phyloP scores from a whole-genome alignment of 176 grass and related monocot species.

The Bromus sterilis region DNA sequence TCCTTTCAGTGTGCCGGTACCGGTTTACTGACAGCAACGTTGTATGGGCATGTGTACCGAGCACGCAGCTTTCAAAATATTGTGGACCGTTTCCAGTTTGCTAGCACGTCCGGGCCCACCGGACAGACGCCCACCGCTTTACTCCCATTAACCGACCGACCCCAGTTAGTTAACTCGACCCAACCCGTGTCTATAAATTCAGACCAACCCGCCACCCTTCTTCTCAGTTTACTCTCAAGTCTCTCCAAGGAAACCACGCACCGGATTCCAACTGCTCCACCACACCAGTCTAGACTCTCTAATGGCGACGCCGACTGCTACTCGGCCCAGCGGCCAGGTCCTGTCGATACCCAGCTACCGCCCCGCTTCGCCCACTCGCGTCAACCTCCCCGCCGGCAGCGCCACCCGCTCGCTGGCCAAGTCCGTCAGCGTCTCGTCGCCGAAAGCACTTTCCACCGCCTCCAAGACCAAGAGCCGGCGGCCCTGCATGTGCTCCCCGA shows the following conservation, averaged over 20 bases:
- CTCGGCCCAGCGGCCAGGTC: not conserved
- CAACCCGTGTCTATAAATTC: too few relatives aligned
- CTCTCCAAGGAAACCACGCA: not conserved
- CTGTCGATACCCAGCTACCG: not conserved
- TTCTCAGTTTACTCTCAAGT: not conserved
- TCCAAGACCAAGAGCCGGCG: not conserved
- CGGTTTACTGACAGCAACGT: not conserved
- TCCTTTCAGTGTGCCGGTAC: not conserved
- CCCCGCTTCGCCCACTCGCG: not conserved
- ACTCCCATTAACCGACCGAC: not conserved
- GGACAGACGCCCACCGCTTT: too few relatives aligned
- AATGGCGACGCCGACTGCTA: not conserved
- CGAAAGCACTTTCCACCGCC: not conserved
- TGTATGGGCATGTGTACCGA: not conserved
- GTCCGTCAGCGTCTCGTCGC: constrained; percentile 22
- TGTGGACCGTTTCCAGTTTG: not conserved
- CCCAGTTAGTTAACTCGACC: not conserved
- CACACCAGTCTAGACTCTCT: not conserved
- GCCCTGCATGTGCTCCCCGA: constrained; percentile 64
- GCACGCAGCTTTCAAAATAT: not conserved
- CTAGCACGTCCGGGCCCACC: not conserved
- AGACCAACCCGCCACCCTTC: too few relatives aligned
- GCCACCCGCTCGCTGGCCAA: not conserved
- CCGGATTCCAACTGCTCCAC: not conserved
- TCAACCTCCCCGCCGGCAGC: not conserved